Evolutionary conservation across 2,329 filamentous ascomycete genomes (phyloP), one percentile per base, ranked within the genome.

Genomic region (Microsporum ferrugineum): DNA sequence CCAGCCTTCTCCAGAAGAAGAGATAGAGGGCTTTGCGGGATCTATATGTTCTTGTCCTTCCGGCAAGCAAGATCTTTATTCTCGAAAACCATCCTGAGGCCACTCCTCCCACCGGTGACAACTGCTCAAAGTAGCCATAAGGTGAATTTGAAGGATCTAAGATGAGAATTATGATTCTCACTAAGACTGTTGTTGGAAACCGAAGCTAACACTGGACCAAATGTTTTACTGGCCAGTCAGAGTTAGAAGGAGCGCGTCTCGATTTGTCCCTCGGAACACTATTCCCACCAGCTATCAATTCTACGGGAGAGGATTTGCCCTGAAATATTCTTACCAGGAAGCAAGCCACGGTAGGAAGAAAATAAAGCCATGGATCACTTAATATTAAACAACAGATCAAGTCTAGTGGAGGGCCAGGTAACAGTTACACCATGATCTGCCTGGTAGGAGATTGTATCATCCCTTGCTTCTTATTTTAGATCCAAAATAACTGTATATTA

Each of bases 1-100:
- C 69, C 73, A 12, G 60, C 43, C 10, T 71, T 71, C 29, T 66
- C 69, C 74, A 71, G 58, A 79, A 75, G 67, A 76, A 75, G 64
- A 71, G 72, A 68, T 76, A 57, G 17, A n/a, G 27, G 31, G 31
- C 29, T 23, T 12, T 36, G 5, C 3, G 8, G 14, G 31, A 6
- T 27, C 17, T 6, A 36, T 34, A n/a, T 17, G 8, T 47, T 5
- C 14, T 55, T 1, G 7, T 34, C 14, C 17, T 55, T 17, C 33
- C 14, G 14, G 14, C 51, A 14, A n/a, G n/a, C 5, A 23, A 34
- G 51, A 34, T 23, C 14, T 36, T 5, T 34, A n/a, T 6, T 23
- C 17, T 34, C 7, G 7, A 12, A 4, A 5, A 38, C 51, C 6
- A 3, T 36, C 12, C 17, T 14, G 14, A 43, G 14, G 51, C 51